phyloP scores from a whole-genome alignment of 2,329 filamentous ascomycete species.

The Myriosclerotinia scirpicola region DNA sequence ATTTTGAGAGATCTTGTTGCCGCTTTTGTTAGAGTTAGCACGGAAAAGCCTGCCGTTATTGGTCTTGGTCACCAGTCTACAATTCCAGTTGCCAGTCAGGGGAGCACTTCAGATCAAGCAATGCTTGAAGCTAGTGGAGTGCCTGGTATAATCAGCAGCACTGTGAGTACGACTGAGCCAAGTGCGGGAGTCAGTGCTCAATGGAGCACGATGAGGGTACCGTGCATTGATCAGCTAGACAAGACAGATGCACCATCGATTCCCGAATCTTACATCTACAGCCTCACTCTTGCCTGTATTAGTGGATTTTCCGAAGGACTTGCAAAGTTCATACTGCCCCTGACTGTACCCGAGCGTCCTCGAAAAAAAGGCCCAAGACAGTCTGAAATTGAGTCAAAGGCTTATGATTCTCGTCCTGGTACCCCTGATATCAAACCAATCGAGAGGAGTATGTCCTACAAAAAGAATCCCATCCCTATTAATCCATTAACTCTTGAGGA shows the following conservation, averaged over 20 bases:
- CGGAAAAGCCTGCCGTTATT: conserved; percentile 86
- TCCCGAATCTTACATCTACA: conserved; percentile 93
- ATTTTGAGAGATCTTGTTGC: conserved; percentile 81
- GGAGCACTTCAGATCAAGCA: conserved; percentile 72
- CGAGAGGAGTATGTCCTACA: conserved; percentile 66
- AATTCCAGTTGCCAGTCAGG: conserved; percentile 64
- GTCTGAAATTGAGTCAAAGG: conserved; percentile 32
- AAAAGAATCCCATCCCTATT: conserved; percentile 73
- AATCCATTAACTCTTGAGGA: conserved; percentile 79
- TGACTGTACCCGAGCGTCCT: conserved; percentile 77
- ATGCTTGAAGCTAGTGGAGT: conserved; percentile 86
- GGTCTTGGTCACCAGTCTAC: conserved; percentile 88
- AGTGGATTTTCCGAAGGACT: conserved; percentile 88
- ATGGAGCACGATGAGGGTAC: conserved; percentile 84
- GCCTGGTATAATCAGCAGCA: conserved; percentile 79
- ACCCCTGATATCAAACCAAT: conserved; percentile 40
- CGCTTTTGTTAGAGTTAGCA: conserved; percentile 86
- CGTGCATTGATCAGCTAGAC: conserved; percentile 92
- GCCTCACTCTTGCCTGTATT: conserved; percentile 82
- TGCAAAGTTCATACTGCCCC: conserved; percentile 86
- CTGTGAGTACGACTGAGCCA: conserved; percentile 63
- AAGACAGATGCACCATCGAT: conserved; percentile 80
- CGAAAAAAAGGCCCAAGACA: conserved; percentile 47
- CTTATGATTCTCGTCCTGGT: conserved; percentile 30
- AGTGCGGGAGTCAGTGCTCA: conserved; percentile 80